phyloP scores from a whole-genome alignment of 495 filamentous ascomycete genomes.

The Staphylotrichum longicolle region DNA sequence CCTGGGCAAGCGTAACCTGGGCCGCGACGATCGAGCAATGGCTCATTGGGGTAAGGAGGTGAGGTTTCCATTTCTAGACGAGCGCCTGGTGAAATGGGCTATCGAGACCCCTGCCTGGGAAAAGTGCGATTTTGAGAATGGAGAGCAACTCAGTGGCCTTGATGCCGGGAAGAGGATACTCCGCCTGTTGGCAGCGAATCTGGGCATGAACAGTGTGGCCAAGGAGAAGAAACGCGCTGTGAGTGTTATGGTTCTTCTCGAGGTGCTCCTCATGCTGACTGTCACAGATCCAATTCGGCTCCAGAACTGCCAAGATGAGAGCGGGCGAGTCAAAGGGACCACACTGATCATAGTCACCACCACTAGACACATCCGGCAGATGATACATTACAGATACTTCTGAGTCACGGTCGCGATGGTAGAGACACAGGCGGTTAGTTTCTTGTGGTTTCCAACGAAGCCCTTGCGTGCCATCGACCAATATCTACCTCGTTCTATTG shows the following conservation, averaged over 20 bases:
- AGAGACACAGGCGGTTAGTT: conserved; percentile 18
- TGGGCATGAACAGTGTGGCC: conserved; percentile 69
- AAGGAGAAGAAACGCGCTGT: conserved; percentile 88
- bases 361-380: conserved; percentile 39
- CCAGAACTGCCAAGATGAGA: conserved; percentile 82
- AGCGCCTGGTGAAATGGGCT: conserved; percentile 78
- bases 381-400: conserved; percentile 60
- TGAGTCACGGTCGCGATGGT: conserved; percentile 43
- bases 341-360: conserved; percentile 37
- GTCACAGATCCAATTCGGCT: conserved; percentile 72
- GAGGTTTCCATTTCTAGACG: conserved; percentile 90
- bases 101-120: conserved; percentile 69
- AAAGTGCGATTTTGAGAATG: conserved; percentile 75
- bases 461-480: conserved; percentile 26
- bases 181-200: conserved; percentile 68
- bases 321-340: conserved; percentile 70
- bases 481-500: conserved; percentile 22
- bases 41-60: conserved; percentile 87
- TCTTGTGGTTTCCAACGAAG: conserved; percentile 33
- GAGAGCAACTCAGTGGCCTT: conserved; percentile 45
- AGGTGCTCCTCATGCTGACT: conserved; percentile 15
- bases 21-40: conserved; percentile 88
- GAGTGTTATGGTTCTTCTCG: conserved; percentile 22
- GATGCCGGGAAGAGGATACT: conserved; percentile 81
- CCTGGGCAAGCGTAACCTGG: conserved; percentile 89